Base-by-base conservation (phyloP, 495 filamentous ascomycete genomes). In the Talaromyces trachyspermus region DNA sequence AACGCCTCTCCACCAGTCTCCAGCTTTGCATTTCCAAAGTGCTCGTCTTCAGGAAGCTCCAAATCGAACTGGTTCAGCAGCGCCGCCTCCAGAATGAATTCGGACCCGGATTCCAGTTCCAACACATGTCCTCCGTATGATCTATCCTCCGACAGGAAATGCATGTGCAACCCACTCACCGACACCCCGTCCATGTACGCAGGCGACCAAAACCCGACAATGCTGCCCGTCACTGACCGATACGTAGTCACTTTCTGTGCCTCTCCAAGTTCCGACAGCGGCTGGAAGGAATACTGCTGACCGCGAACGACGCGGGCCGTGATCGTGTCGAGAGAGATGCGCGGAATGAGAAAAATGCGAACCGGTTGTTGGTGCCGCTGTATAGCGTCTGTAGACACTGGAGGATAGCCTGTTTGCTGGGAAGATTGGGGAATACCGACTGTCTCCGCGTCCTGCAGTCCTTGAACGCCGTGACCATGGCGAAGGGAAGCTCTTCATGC, bases 151-250 rank as follows among this genome's bases (percentile, higher is more conserved):
- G 53, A 59, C 51, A 78, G 62, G 48, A 77, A 77, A 50, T 79
- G 75, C 37, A 76, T 35, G 54, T 79, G 75, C 35, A 71, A 64
- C 2, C 75, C 73, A 9, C 63, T 66, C 0, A 79, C 70, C 26
- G 68, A 68, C 37, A 79, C 60, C 9, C 73, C 73, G 50, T 66
- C 65, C 41, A 64, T 59, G 42, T 66, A 77, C 24, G 48, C 54
- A 9, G 75, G 75, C 27, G 64, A 69, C 41, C 69, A 54, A 40
- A 77, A 76, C 26, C 74, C 75, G 20, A 77, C 60, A 1, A 79
- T 53, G 3, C 62, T 67, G 2, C 75, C 75, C 8, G 51, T 51
- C 17, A 67, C 58, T 3, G 48, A 50, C 12, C 52, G 27, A 27
- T 66, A 71, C 25, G 51, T 59, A 26, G 69, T 57, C 14, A 61